A percentile compares a stretch with the other conserved stretches of the same genome.
Evolutionary conservation across 2,329 filamentous ascomycete genomes (phyloP).

Genomic region (Paraconiothyrium sp.): DNA sequence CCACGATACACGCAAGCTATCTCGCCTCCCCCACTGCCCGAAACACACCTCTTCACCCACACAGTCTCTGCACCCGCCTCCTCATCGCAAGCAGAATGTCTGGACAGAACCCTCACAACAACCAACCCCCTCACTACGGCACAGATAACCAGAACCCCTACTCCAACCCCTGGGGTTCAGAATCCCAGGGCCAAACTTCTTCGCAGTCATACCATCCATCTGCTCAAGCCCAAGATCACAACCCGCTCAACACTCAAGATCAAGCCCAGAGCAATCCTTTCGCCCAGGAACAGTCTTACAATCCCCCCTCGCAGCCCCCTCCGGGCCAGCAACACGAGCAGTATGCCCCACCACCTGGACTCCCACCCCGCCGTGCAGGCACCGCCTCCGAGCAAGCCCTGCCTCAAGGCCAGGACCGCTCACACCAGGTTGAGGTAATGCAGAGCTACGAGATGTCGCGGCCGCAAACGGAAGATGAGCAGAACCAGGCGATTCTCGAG

Average conservation of each 20-base stretch:
- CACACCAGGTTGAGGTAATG: slow-evolving; percentile 55
- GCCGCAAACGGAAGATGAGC: slow-evolving; percentile 50
- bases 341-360: slow-evolving; percentile 29
- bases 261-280: neutral
- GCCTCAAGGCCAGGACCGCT: slow-evolving; percentile 52
- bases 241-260: slow-evolving; percentile 4
- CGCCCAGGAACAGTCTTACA: slow-evolving; percentile 5
- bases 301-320: neutral
- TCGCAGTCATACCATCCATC: neutral
- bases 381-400: slow-evolving; percentile 48
- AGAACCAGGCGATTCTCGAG: slow-evolving; percentile 54
- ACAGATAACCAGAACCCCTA: slow-evolving; percentile 10
- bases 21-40: neutral
- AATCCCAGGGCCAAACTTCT: neutral
- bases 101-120: neutral
- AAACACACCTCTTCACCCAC: neutral
- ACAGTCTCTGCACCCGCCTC: neutral
- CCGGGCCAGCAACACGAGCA: slow-evolving; percentile 2
- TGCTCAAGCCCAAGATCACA: slow-evolving; percentile 1
- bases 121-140: slow-evolving; percentile 12
- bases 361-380: slow-evolving; percentile 40
- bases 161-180: slow-evolving; percentile 15
- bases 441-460: slow-evolving; percentile 49
- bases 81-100: slow-evolving; percentile 7
- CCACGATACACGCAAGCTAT: slow-evolving; percentile 14